phyloP scores from a whole-genome alignment of 768 basidiomycete species.

The Lenzites betulinus region DNA sequence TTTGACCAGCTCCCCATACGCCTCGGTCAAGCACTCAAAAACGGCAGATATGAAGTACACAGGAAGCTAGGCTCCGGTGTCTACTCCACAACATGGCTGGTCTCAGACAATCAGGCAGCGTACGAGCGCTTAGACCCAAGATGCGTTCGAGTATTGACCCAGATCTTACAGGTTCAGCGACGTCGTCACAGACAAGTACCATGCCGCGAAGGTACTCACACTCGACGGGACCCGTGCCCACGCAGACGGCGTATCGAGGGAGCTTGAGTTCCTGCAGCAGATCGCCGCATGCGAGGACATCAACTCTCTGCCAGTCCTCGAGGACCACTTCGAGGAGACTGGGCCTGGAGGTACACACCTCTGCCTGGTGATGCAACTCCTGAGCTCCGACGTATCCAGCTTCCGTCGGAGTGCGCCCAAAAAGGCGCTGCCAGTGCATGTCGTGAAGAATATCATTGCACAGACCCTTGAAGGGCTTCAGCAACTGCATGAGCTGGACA shows the following conservation, averaged over 20 bases:
- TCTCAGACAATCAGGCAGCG: constrained; percentile 7
- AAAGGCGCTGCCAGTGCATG: constrained; percentile 21
- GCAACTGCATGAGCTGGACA: constrained; percentile 22
- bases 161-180: not conserved
- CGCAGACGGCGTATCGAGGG: constrained; percentile 5
- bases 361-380: constrained; percentile 26
- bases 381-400: constrained; percentile 24
- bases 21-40: not conserved
- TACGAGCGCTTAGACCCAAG: not conserved
- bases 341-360: constrained; percentile 25
- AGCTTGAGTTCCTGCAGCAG: constrained; percentile 24
- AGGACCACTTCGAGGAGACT: constrained; percentile 21
- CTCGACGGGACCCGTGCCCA: constrained; percentile 21
- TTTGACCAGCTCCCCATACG: not conserved
- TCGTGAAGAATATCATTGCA: constrained; percentile 21
- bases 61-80: constrained; percentile 15
- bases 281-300: constrained; percentile 15
- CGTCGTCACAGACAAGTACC: constrained; percentile 18
- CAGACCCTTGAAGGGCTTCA: constrained; percentile 19
- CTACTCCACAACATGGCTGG: constrained; percentile 12
- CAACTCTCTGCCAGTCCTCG: constrained; percentile 22
- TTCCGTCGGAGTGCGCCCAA: constrained; percentile 24
- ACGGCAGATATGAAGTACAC: constrained; percentile 7
- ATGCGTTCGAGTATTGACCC: not conserved
- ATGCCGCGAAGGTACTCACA: constrained; percentile 28